These are phyloP conservation scores for Cenchrus americanus DNA, from an alignment of 176 grass and related monocot genomes.

Conservation along the genomic window DNA sequence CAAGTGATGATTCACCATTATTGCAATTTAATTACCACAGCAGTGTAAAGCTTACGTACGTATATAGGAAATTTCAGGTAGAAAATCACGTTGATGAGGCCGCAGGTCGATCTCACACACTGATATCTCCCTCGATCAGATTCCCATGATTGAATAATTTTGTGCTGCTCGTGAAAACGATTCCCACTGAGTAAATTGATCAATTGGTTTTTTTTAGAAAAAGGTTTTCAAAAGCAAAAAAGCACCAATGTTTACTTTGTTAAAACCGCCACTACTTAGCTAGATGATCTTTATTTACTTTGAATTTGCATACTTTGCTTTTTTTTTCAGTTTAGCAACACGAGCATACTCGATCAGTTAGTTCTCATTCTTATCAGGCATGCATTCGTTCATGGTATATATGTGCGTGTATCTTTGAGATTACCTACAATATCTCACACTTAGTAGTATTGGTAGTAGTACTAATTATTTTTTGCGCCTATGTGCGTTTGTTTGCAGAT, in stretches of 20 bases:
- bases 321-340: background rate
- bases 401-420: background rate
- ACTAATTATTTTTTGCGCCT: background rate
- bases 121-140: background rate
- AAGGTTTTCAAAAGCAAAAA: background rate
- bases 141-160: slow-evolving; percentile 1
- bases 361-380: background rate
- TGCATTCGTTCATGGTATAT: slow-evolving; percentile 18
- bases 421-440: background rate
- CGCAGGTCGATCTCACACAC: slow-evolving; percentile 24
- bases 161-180: slow-evolving; percentile 3
- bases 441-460: background rate
- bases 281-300: background rate
- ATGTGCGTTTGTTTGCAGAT: slow-evolving; percentile 48
- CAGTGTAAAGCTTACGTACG: background rate
- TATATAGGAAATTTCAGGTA: background rate
- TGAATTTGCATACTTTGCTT: background rate
- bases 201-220: background rate
- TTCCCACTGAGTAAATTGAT: background rate
- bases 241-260: background rate
- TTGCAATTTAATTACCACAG: background rate
- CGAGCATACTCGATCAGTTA: background rate
- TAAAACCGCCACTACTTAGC: background rate
- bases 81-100: background rate
- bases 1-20: background rate